Evolutionary conservation across 768 basidiomycete genomes (phyloP).

Genomic region (Pulveroboletus sp.): DNA sequence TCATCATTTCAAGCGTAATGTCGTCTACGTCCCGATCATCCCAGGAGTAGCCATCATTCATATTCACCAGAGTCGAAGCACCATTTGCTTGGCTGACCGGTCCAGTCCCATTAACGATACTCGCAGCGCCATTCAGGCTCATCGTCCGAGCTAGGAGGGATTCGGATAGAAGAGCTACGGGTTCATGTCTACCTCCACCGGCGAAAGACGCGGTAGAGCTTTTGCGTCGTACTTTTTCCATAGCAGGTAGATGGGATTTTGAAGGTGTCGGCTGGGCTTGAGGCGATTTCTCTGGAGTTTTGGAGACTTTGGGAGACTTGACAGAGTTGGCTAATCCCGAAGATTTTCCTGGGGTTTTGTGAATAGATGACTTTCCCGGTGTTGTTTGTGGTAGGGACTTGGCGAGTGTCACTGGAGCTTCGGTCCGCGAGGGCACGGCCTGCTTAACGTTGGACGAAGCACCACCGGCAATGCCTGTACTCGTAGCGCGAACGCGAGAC

Average conservation of each 20-base stretch:
- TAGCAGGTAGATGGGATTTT: slow-evolving; percentile 13
- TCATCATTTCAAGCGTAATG: slow-evolving; percentile 70
- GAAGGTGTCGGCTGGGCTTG: slow-evolving; percentile 20
- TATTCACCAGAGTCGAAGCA: slow-evolving; percentile 17
- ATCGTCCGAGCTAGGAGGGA: slow-evolving; percentile 10
- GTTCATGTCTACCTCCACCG: slow-evolving; percentile 16
- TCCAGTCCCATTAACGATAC: slow-evolving; percentile 17
- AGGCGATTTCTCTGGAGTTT: slow-evolving; percentile 20
- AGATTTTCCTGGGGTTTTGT: slow-evolving; percentile 20
- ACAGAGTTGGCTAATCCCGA: slow-evolving; percentile 17
- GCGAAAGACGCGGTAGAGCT: slow-evolving; percentile 15
- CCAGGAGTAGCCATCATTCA: slow-evolving; percentile 22
- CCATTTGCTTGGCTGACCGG: slow-evolving; percentile 22
- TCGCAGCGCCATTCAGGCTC: slow-evolving; percentile 12
- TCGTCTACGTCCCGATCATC: slow-evolving; percentile 47
- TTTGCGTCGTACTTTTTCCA: slow-evolving; percentile 18
- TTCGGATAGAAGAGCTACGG: slow-evolving; percentile 16
- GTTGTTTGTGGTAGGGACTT: slow-evolving; percentile 17
- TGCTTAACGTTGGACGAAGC: slow-evolving; percentile 10
- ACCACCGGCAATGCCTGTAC: slow-evolving; percentile 7
- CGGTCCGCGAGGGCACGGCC: slow-evolving; percentile 11
- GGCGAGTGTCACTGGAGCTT: slow-evolving; percentile 11
- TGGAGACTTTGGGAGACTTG: slow-evolving; percentile 21
- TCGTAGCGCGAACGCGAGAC: slow-evolving; percentile 16
- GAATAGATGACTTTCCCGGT: slow-evolving; percentile 15